Evolutionary conservation across 2,329 filamentous ascomycete genomes (phyloP).

Genomic region (Diaporthe eres): DNA sequence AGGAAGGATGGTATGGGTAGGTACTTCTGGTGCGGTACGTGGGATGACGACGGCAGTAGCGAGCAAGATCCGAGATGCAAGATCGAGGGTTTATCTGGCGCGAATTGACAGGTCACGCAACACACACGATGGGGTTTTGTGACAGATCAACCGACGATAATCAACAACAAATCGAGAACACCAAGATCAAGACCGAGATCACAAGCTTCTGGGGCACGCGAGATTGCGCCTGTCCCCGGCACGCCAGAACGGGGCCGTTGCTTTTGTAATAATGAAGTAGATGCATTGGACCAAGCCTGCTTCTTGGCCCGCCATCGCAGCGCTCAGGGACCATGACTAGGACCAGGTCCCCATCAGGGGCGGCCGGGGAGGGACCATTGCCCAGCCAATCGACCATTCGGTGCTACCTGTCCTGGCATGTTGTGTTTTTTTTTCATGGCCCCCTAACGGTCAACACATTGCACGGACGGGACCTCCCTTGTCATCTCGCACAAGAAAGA

Average conservation of each 20-base stretch:
- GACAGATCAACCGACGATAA: slow-evolving; percentile 6
- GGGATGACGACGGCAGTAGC: not conserved
- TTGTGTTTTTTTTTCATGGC: not conserved
- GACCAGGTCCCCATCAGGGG: slow-evolving; percentile 2
- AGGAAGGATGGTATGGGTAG: not conserved
- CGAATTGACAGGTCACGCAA: slow-evolving; percentile 18
- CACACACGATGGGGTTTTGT: slow-evolving; percentile 28
- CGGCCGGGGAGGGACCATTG: not conserved
- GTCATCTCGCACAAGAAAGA: not conserved
- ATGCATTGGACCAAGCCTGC: slow-evolving; percentile 2
- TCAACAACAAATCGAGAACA: slow-evolving; percentile 7
- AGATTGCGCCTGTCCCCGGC: slow-evolving; percentile 12
- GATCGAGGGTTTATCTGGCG: slow-evolving; percentile 16
- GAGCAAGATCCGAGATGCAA: slow-evolving; percentile 2
- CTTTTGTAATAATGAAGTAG: slow-evolving; percentile 8
- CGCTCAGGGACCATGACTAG: slow-evolving; percentile 35
- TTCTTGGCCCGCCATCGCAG: slow-evolving; percentile 1
- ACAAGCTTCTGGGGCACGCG: slow-evolving; percentile 21
- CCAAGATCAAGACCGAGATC: slow-evolving; percentile 24
- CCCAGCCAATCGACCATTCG: slow-evolving; percentile 8
- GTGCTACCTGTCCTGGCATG: not conserved
- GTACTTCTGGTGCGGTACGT: not conserved
- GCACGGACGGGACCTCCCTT: slow-evolving; percentile 21
- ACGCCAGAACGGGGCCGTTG: slow-evolving; percentile 5
- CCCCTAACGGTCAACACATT: not conserved